Conservation (phyloP, 306 rosid species). For the Parietaria judaica region DNA sequence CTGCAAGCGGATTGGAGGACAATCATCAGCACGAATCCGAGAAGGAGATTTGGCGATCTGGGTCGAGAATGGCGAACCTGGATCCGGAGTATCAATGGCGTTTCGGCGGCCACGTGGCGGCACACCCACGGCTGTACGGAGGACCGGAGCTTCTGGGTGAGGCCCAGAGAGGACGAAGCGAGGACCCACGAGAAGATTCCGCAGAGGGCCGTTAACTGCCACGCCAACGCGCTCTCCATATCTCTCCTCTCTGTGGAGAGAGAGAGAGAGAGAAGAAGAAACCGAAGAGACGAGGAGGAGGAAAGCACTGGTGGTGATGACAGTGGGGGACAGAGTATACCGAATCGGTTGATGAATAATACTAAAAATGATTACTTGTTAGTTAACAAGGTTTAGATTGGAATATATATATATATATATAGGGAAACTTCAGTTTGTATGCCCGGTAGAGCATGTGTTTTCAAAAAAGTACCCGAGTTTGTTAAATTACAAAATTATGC, state of each 20-base stretch:
- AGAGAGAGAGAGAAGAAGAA: conserved; percentile 14
- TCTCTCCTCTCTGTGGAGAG: conserved; percentile 2
- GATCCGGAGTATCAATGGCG: conserved; percentile 56
- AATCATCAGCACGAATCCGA: conserved; percentile 1
- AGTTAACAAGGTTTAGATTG: too few species aligned
- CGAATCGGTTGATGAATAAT: too few species aligned
- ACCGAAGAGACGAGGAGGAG: not conserved
- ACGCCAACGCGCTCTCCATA: conserved; percentile 54
- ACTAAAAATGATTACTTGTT: too few species aligned
- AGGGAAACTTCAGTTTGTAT: too few species aligned
- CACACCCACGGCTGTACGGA: conserved; percentile 62
- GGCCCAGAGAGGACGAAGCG: conserved; percentile 49
- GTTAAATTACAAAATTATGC: too few species aligned
- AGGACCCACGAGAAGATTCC: conserved; percentile 56
- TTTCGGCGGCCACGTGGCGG: conserved; percentile 46
- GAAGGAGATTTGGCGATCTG: conserved; percentile 16
- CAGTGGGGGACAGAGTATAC: not conserved
- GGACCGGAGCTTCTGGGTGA: conserved; percentile 69
- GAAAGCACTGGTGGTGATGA: not conserved
- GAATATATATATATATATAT: too few species aligned
- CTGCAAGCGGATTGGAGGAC: conserved; percentile 30
- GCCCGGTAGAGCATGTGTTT: too few species aligned
- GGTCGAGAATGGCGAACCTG: conserved; percentile 47
- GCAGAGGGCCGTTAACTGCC: conserved; percentile 63
- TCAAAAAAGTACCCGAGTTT: too few species aligned